phyloP scores from a whole-genome alignment of 2,329 filamentous ascomycete genomes.

The Lasiodiplodia sp. region DNA sequence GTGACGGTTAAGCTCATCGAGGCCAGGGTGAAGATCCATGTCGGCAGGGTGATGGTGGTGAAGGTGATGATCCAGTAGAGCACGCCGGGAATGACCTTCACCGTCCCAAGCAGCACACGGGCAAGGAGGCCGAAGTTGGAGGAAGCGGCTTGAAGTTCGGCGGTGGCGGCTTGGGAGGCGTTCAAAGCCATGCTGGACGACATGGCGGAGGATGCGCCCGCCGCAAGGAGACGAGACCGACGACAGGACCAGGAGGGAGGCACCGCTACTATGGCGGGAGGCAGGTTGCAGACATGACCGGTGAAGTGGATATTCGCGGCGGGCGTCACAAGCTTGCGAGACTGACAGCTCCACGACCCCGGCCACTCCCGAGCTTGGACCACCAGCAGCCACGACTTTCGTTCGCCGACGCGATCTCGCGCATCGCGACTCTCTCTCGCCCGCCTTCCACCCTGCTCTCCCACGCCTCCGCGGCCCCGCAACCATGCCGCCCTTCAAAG shows the following conservation, averaged over 20 bases:
- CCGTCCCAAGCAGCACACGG: constrained; percentile 57
- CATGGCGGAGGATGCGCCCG: neutral
- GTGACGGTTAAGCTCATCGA: constrained; percentile 95
- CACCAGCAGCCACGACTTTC: constrained; percentile 21
- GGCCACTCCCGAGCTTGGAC: constrained; percentile 19
- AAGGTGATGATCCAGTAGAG: constrained; percentile 85
- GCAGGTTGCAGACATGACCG: neutral
- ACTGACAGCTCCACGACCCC: constrained; percentile 9
- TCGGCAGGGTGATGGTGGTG: constrained; percentile 86
- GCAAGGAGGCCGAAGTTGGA: constrained; percentile 54
- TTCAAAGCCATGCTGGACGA: constrained; percentile 13
- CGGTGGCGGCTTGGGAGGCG: constrained; percentile 3
- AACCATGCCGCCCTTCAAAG: constrained; percentile 54
- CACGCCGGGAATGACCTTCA: constrained; percentile 63
- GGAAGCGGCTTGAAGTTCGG: constrained; percentile 17
- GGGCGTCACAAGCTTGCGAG: constrained; percentile 12
- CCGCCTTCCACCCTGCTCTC: neutral
- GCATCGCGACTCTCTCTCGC: constrained; percentile 24
- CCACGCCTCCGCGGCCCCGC: constrained; percentile 12
- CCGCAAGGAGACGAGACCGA: neutral
- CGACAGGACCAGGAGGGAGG: neutral
- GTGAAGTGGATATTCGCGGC: neutral
- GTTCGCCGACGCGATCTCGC: constrained; percentile 24
- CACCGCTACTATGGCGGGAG: constrained; percentile 7
- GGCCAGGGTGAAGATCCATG: constrained; percentile 86